Base-by-base conservation (phyloP, 2,329 filamentous ascomycete species). In the Zymoseptoria pseudotritici region DNA sequence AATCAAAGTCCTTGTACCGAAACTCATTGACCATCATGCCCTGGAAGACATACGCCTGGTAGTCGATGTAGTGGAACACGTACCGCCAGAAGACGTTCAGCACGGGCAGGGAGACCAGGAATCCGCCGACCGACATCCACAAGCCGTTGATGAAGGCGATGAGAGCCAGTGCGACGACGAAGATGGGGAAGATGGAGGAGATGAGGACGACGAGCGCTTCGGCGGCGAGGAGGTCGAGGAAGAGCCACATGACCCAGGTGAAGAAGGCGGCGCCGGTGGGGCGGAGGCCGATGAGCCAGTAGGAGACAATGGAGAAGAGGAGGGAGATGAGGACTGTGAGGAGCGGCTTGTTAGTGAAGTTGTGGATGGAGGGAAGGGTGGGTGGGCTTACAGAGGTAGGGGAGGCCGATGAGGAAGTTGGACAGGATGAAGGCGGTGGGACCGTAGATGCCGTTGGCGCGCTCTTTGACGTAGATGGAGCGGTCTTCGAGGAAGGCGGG, bases 21-120 rank as follows among this genome's bases (percentile, higher is more conserved):
- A 96, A 94, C 76, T 96, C 89, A 69, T 94, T 95, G 57, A 93
- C 86, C 89, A 95, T 94, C 90, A 96, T 94, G 13, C 89, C 90
- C 70, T 93, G 85, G 71, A 95, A 96, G 3, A 95, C 90, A 67
- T 92, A 95, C 50, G 80, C 79, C 75, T 93, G 90, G 70, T 95
- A 95, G 72, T 95, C 89, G 70, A 92, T 92, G 73, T 92, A 95
- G 71, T 92, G 88, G 68, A 94, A 94, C 5, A 89, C 89, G 68
- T 95, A 94, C 72, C 86, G 84, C 85, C 89, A 96, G 67, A 96
- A 96, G 2, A 82, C 83, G 73, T 96, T 95, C 50, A 95, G 80
- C 2, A 86, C 82, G 1, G 78, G 83, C 3, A 86, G 84, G 2
- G 84, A 82, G 1, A 95, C 90, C 73, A 95, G 81, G 76, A 95